These are phyloP conservation scores for Ascochyta clinopodiicola DNA, from an alignment of 2,329 filamentous ascomycete genomes.

Conservation along the genomic window DNA sequence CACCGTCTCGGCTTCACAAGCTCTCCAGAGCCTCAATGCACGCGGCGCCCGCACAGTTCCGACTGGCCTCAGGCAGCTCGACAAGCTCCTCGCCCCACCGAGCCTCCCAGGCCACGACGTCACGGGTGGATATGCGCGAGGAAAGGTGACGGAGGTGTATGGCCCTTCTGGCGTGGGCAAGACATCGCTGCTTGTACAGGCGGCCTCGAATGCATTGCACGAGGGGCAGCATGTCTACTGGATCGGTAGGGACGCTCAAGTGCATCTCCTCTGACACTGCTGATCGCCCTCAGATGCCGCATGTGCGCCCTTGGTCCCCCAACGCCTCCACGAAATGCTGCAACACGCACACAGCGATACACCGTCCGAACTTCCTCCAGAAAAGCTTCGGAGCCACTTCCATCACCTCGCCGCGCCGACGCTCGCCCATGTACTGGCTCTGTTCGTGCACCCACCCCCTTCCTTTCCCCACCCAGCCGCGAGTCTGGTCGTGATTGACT, in stretches of 20 bases:
- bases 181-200: conserved; percentile 78
- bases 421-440: conserved; percentile 71
- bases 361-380: conserved; percentile 25
- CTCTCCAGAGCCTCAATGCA: conserved; percentile 65
- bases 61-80: conserved; percentile 58
- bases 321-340: conserved; percentile 59
- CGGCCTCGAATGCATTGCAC: conserved; percentile 68
- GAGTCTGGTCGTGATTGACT: conserved; percentile 77
- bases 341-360: conserved; percentile 16
- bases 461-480: conserved; percentile 68
- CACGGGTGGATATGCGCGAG: conserved; percentile 68
- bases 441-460: conserved; percentile 72
- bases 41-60: conserved; percentile 55
- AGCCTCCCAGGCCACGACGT: conserved; percentile 31
- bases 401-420: conserved; percentile 68
- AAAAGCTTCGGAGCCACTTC: conserved; percentile 59
- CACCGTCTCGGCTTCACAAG: conserved; percentile 77
- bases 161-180: conserved; percentile 87
- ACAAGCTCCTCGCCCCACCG: conserved; percentile 49
- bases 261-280: conserved; percentile 19
- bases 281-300: conserved; percentile 55
- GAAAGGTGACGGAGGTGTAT: conserved; percentile 85
- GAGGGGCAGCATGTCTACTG: conserved; percentile 73
- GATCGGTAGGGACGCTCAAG: conserved; percentile 66
- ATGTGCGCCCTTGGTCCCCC: conserved; percentile 55